Base-by-base conservation (phyloP, 2,329 filamentous ascomycete species). In the Westerdykella sp. region DNA sequence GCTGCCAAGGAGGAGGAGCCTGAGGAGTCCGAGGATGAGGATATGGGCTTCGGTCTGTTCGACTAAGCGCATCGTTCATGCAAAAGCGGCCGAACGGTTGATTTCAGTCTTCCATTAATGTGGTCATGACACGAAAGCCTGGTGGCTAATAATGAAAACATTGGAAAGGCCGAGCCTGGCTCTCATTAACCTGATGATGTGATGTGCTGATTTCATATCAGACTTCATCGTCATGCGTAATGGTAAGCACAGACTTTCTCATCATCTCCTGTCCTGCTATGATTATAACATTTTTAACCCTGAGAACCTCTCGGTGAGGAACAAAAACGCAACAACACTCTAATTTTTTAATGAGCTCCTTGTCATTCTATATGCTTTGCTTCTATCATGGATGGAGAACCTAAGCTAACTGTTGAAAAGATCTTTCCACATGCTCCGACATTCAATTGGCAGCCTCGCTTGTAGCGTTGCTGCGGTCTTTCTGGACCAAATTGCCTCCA, bases 201-300 rank as follows among this genome's bases (percentile, higher is more conserved):
- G 36, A 36, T 42, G 57, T 65, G 57, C 62, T 63, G 54, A 57
- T 59, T 44, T 44, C 41, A 38, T 28, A 35, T 47, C 45, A 49
- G 56, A 34, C 49, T 34, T n/a, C 40, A 34, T 28, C 42, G 18
- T 14, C 36, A 40, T 37, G 30, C 31, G 11, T 43, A 39, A 47
- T 51, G 60, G 70, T 72, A 73, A 61, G 69, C 62, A 34, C 5
- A 46, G 11, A 23, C 41, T 36, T 50, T 46, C 37, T 46, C 28
- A 23, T 13, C 14, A 37, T 40, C 22, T 16, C 25, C 25, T 3
- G 25, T 28, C 25, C 28, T 35, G 68, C 69, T 60, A 78, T 75
- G 79, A 83, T 82, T 76, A 82, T 68, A 56, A 69, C 49, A 66
- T 81, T 81, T 83, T 83, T 82, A 83, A 82, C 79, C 72, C 79